Base-by-base conservation (phyloP, 768 basidiomycete species). In the Cytidiella melzeri region DNA sequence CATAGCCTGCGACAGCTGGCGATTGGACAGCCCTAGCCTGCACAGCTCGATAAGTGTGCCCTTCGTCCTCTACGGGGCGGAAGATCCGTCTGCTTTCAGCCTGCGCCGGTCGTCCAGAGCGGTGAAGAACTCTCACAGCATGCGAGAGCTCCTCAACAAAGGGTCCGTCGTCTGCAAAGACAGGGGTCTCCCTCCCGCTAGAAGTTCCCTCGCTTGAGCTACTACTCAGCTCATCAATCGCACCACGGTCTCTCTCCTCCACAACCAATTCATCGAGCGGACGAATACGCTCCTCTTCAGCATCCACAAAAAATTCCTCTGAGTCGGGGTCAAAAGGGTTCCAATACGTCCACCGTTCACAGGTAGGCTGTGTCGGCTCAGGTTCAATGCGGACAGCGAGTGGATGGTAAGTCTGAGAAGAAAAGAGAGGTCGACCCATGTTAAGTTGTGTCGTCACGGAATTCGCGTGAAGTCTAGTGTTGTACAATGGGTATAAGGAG, bases 311-410 rank as follows among this genome's bases (percentile, higher is more conserved):
- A 61, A 87, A 87, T 55, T 85, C 84, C 57, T 87, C 84, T n/a
- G 84, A 81, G 64, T 88, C 86, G 4, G 86, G 86, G 64, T 88
- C 84, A 63, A 88, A 88, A 9, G 77, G 71, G 61, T 85, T 84
- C 65, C 71, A 73, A 53, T 71, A 65, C 48, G 80, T 77, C 84
- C 84, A 88, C 62, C 68, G 79, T 62, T 79, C 71, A 71, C 69
- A 80, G 15, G 47, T 41, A 15, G 7, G 9, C 30, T 34, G 30
- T 5, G 50, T 24, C 36, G 37, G 53, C 39, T 47, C 45, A 13
- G 36, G 53, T 23, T 48, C 41, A 19, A 44, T 43, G 20, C 41
- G 54, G 44, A 52, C 47, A 21, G 50, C 50, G 48, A 53, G 53
- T n/a, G 39, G 12, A 15, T 7, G 30, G 50, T 26, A 26, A 10